Evolutionary conservation across 139 green algal genomes (phyloP), one percentile per base, ranked within the genome.

Genomic region (Haematococcus lacustris): DNA sequence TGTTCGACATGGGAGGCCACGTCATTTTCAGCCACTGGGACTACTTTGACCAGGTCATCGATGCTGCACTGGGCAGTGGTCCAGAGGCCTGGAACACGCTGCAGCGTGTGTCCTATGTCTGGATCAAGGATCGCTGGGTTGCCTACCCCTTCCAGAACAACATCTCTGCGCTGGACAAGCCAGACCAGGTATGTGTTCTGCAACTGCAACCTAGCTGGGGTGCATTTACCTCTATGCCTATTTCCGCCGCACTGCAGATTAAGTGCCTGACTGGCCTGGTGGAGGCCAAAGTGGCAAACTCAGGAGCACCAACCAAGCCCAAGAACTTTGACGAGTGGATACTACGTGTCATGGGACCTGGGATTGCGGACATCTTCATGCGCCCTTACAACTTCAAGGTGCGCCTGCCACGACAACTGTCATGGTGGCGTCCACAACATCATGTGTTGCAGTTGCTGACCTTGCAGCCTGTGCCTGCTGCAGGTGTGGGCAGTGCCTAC

Each of bases 361-460:
- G 91, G 64, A 96, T 97, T 63, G 92, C 92, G 0, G 85, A 97
- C 71, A 62, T 97, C 30, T 97, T 97, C 86, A 97, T 97, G 92
- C 82, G 92, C 25, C 92, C 92, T 1, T 97, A 97, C 88, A 97
- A 97, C 86, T 94, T 95, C 88, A 97, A 97, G 88, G 92, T 91
- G 38, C 38, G 69, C 21, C 35, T 33, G 59, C 17, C 59, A 30
- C 23, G 47, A 21, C 47, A 57, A 57, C 47, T n/a, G 7, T 69
- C 0, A 69, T 21, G 5, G 13, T 41, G 13, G 62, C 62, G 5
- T 28, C 33, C 13, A 51, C 33, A 41, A 69, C 23, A 23, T 65
- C 7, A 9, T 62, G 9, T 30, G 23, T 13, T 64, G 13, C 57
- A 64, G 9, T 53, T 53, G 7, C 51, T 62, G 51, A 64, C n/a